Conservation (phyloP, 192 early-diverging fungal genomes). For the Paraglomus brasilianum region DNA sequence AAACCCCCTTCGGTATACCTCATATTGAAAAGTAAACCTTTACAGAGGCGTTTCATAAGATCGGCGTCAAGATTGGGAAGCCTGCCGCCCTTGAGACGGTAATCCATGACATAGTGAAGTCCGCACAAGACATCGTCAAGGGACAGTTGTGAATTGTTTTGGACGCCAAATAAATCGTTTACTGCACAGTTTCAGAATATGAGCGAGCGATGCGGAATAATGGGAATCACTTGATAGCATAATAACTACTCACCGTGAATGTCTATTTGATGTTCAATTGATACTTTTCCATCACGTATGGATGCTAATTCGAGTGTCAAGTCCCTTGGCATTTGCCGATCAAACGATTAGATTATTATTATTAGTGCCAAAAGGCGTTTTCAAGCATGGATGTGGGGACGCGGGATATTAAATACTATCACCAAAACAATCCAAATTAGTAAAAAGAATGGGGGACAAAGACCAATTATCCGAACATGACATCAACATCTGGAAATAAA, state of each 20-base stretch:
- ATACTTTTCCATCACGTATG: conserved; percentile 57
- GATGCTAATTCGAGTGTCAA: conserved; percentile 39
- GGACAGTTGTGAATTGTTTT: conserved; percentile 64
- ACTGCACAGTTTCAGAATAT: conserved; percentile 40
- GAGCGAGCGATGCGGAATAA: background rate
- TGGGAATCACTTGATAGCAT: background rate
- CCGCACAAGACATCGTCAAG: conserved; percentile 81
- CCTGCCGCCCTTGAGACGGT: conserved; percentile 82
- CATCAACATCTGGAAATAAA: too few species aligned
- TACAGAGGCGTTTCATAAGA: conserved; percentile 84
- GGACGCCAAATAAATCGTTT: conserved; percentile 80
- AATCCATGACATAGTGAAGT: conserved; percentile 93
- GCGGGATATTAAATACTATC: too few species aligned
- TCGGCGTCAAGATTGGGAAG: conserved; percentile 75
- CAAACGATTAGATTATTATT: background rate
- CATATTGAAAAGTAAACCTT: conserved; percentile 84
- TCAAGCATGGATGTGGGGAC: too few species aligned
- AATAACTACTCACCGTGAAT: conserved; percentile 40
- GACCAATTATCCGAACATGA: too few species aligned
- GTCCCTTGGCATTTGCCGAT: conserved; percentile 3
- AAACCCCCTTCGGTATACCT: conserved; percentile 60
- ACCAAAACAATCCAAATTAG: too few species aligned
- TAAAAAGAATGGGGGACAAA: too few species aligned
- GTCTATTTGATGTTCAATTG: conserved; percentile 65
- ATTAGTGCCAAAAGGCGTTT: too few species aligned